These are phyloP conservation scores for Alternaria sp. DNA, from an alignment of 2,329 filamentous ascomycete genomes.

Conservation along the genomic window DNA sequence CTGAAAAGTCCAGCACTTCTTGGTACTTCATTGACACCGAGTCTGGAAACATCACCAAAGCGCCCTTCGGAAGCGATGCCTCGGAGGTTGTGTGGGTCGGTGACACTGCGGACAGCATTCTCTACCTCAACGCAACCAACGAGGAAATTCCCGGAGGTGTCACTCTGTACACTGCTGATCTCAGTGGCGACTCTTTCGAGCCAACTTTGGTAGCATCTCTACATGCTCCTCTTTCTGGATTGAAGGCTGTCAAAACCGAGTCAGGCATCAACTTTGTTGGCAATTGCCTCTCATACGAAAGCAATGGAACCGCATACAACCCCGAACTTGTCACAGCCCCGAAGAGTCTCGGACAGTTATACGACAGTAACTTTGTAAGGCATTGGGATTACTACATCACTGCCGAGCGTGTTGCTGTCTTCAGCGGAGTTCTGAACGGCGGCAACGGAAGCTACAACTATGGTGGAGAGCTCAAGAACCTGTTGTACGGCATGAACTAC, in stretches of 20 bases:
- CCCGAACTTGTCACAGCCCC: conserved; percentile 64
- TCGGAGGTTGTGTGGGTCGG: conserved; percentile 46
- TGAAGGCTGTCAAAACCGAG: conserved; percentile 54
- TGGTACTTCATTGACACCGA: conserved; percentile 41
- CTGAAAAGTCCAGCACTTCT: conserved; percentile 57
- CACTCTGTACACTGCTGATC: conserved; percentile 43
- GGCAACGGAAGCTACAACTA: conserved; percentile 41
- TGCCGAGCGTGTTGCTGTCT: conserved; percentile 73
- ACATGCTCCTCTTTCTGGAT: conserved; percentile 56
- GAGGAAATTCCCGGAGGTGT: conserved; percentile 56
- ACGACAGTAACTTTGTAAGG: conserved; percentile 76
- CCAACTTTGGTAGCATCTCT: conserved; percentile 47
- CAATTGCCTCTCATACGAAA: conserved; percentile 65
- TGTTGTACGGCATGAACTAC: conserved; percentile 67
- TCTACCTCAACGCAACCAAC: conserved; percentile 68
- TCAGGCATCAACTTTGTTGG: conserved; percentile 56
- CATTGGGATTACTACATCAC: conserved; percentile 81
- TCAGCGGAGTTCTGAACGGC: conserved; percentile 67
- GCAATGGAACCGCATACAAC: conserved; percentile 74
- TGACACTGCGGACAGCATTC: conserved; percentile 58
- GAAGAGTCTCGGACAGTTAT: conserved; percentile 70
- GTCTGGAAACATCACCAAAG: conserved; percentile 41
- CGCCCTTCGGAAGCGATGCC: conserved; percentile 39
- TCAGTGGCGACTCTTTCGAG: conserved; percentile 30
- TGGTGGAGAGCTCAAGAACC: conserved; percentile 46